A percentile compares a stretch with the other conserved stretches of the same genome.
These are phyloP conservation scores for Pyronema domesticum DNA, from an alignment of 495 filamentous ascomycete genomes.

Conservation along the genomic window DNA sequence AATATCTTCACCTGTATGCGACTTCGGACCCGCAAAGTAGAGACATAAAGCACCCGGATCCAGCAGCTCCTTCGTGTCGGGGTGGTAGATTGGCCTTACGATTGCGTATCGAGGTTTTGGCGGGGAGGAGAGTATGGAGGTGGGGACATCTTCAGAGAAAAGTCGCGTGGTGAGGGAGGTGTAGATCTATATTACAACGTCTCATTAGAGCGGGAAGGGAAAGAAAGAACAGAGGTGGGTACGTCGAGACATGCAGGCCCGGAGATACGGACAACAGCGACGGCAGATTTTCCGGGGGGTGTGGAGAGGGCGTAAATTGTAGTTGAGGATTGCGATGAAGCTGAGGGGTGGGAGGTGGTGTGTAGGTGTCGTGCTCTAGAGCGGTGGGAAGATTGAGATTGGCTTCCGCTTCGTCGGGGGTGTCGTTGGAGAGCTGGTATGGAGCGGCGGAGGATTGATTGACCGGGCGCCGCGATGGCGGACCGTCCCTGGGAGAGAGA, in stretches of 20 bases:
- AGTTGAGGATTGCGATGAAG: background rate
- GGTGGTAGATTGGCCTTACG: constrained; percentile 60
- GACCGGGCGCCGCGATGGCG: too few species aligned
- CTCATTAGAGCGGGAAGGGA: too few species aligned
- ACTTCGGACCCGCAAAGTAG: constrained; percentile 70
- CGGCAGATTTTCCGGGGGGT: constrained; percentile 67
- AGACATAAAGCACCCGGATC: constrained; percentile 71
- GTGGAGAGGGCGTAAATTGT: constrained; percentile 93
- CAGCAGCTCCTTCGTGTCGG: constrained; percentile 38
- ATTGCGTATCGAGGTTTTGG: constrained; percentile 61
- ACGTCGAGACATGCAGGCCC: constrained; percentile 44
- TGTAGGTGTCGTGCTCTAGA: too few species aligned
- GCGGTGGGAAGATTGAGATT: too few species aligned
- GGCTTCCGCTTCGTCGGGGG: too few species aligned
- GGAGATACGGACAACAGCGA: constrained; percentile 79
- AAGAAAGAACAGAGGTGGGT: constrained; percentile 11
- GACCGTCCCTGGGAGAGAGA: too few species aligned
- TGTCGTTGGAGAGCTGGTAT: too few species aligned
- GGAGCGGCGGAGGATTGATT: too few species aligned
- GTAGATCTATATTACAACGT: background rate
- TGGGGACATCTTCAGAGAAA: background rate
- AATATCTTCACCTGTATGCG: constrained; percentile 81
- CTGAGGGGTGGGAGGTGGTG: too few species aligned
- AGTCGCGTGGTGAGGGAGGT: background rate
- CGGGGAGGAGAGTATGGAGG: constrained; percentile 24